phyloP scores from a whole-genome alignment of 805 yeast genomes.

The Jamesozyma lodderae region DNA sequence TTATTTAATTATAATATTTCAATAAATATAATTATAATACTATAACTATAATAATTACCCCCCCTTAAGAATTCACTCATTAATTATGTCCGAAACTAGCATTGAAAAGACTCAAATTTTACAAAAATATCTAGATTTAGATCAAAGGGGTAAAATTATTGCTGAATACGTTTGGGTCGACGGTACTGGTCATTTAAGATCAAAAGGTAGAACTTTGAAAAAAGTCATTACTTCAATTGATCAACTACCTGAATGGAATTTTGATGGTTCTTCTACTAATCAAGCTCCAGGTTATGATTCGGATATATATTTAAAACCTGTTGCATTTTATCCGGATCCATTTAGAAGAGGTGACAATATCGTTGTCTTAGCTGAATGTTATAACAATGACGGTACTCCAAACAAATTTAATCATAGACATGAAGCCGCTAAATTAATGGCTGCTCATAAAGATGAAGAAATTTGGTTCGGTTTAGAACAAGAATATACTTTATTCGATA shows the following conservation, averaged over 20 bases:
- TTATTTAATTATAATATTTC: too few species aligned
- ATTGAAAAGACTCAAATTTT: slow-evolving; percentile 65
- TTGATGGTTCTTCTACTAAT: slow-evolving; percentile 96
- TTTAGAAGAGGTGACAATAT: slow-evolving; percentile 97
- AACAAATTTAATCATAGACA: slow-evolving; percentile 98
- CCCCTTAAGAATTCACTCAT: too few species aligned
- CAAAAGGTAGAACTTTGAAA: slow-evolving; percentile 83
- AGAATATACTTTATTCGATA: slow-evolving; percentile 94
- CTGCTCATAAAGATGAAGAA: slow-evolving; percentile 73
- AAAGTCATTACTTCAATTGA: slow-evolving; percentile 62
- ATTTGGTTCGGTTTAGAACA: slow-evolving; percentile 99
- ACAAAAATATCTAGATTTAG: slow-evolving; percentile 72
- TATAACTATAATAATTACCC: not conserved
- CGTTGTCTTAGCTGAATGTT: slow-evolving; percentile 90
- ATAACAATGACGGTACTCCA: slow-evolving; percentile 98
- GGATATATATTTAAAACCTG: slow-evolving; percentile 93
- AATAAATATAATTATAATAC: not conserved
- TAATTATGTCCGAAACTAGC: slow-evolving; percentile 15
- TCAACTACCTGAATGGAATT: slow-evolving; percentile 98
- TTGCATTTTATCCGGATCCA: slow-evolving; percentile 89
- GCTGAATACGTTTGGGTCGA: slow-evolving; percentile 99
- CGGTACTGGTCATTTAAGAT: slow-evolving; percentile 81
- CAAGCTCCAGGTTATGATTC: slow-evolving; percentile 99
- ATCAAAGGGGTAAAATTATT: slow-evolving; percentile 76
- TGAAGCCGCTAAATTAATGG: slow-evolving; percentile 90